Evolutionary conservation across 208 protist species (phyloP).

Genomic region (Trypanosoma brucei): DNA sequence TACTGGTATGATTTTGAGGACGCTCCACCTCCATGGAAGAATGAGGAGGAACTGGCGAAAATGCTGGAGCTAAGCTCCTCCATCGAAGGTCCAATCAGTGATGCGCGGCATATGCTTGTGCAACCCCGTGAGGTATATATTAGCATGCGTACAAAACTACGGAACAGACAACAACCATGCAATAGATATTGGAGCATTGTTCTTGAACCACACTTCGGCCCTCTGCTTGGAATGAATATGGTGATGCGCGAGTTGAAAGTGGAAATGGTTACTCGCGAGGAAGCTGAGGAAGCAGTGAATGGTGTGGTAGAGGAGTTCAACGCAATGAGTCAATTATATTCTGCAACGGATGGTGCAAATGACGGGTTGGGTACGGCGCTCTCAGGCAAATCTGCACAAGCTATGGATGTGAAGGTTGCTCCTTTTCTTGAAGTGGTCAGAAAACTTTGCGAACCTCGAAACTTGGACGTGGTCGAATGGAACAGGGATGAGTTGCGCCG

Average conservation of each 20-base stretch:
- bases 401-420: constrained; percentile 35
- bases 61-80: constrained; percentile 4
- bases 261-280: constrained; percentile 16
- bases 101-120: neutral
- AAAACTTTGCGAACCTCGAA: constrained; percentile 30
- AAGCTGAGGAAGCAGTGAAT: constrained; percentile 28
- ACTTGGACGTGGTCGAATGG: constrained; percentile 33
- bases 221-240: constrained; percentile 50
- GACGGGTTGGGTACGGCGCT: constrained; percentile 5
- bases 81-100: constrained; percentile 1
- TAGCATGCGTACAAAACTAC: neutral
- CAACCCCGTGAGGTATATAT: constrained; percentile 4
- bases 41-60: constrained; percentile 1
- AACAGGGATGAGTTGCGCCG: constrained; percentile 24
- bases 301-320: constrained; percentile 25
- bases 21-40: constrained; percentile 17
- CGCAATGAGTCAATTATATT: constrained; percentile 25
- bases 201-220: constrained; percentile 47
- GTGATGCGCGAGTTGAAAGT: constrained; percentile 41
- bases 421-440: constrained; percentile 46
- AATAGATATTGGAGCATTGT: constrained; percentile 31
- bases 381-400: constrained; percentile 11
- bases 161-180: neutral
- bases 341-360: neutral
- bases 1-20: constrained; percentile 25